Evolutionary conservation across 345 rosid genomes (phyloP), one percentile per base, ranked within the genome.

Genomic region (Eucalyptus tenuipes): DNA sequence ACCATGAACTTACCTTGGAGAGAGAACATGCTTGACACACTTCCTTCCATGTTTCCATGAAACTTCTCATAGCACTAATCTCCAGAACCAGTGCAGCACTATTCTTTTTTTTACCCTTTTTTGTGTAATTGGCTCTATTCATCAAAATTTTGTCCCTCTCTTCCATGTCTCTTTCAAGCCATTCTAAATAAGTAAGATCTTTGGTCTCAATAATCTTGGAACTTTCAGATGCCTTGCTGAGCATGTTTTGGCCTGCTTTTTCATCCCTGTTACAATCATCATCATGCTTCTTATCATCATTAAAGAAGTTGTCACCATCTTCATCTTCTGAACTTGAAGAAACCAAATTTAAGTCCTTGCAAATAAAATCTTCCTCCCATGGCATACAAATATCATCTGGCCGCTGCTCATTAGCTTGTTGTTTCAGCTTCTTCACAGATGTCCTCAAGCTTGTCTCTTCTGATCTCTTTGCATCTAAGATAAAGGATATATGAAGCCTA

Each of bases 31-130:
- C 95, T 91, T 88, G 92, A 90, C 97, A 97, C 18, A 93, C 90
- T 49, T 93, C 95, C 93, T 95, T 96, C 98, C 98, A 97, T 29
- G 91, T 93, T 82, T 96, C 88, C 90, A 95, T 93, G 90, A 97
- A 97, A 86, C 79, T 89, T 68, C 90, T 93, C 89, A 95, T 88
- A 57, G 88, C 91, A 89, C 90, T 87, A 68, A 94, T 90, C 64
- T 96, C 91, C 61, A 90, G 90, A 22, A 88, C 89, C 88, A 92
- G 49, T 91, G 88, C 93, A 88, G 59, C 91, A 87, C 91, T 93
- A 90, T 86, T 53, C 25, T 75, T 68, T 31, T 88, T 40, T 61
- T 45, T 79, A 52, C 44, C 87, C 89, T 91, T 89, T 88, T 89
- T 88, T 75, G 90, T 89, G 50, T 90, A 90, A 90, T 88, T 52